A percentile compares a stretch with the other conserved stretches of the same genome.
phyloP scores from a whole-genome alignment of 257 asterid species.

The Capsicum pubescens region DNA sequence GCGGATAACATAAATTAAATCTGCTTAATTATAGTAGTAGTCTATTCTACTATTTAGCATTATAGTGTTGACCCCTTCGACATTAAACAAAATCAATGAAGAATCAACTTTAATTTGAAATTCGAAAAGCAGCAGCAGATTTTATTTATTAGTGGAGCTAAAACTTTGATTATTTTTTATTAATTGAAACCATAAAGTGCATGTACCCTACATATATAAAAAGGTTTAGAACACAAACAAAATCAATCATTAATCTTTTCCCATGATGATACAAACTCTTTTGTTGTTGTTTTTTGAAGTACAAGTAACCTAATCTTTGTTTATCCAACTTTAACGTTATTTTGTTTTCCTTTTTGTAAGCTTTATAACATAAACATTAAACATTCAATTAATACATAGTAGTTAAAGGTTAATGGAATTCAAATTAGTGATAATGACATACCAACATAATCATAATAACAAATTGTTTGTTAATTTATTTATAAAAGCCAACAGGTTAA shows the following conservation, averaged over 20 bases:
- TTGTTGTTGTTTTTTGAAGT: neutral
- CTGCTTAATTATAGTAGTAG: neutral
- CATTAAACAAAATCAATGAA: conserved; percentile 17
- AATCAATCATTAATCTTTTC: neutral
- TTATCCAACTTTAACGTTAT: neutral
- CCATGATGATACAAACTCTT: neutral
- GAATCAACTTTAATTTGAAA: conserved; percentile 25
- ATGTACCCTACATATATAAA: neutral
- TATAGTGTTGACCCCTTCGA: neutral
- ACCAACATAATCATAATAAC: neutral
- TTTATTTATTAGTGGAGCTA: neutral
- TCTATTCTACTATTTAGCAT: neutral
- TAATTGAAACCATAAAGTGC: neutral
- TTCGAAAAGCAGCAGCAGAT: neutral
- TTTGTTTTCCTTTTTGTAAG: neutral
- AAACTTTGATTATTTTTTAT: neutral
- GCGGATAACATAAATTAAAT: too few relatives aligned
- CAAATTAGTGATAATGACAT: neutral
- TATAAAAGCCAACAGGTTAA: neutral
- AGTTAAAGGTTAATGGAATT: neutral
- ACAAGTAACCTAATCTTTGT: neutral
- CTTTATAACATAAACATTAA: neutral
- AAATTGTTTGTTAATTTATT: neutral
- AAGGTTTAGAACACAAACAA: neutral
- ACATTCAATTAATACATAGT: neutral